Evolutionary conservation across 2,329 filamentous ascomycete species (phyloP).

Genomic region (Xylaria arbuscula): DNA sequence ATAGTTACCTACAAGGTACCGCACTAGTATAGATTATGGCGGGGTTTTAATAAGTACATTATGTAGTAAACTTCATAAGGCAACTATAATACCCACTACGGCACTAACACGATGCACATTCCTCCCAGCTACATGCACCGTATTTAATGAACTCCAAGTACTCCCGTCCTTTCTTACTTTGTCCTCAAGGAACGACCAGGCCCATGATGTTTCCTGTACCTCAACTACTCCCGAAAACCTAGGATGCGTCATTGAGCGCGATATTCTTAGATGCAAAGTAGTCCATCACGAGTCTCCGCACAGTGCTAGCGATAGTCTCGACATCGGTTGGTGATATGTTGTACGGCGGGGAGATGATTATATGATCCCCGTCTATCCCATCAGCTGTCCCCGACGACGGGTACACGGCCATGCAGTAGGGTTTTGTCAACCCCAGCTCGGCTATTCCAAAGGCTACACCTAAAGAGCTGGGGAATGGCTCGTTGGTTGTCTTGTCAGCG

Average conservation of each 20-base stretch:
- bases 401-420: conserved; percentile 56
- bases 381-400: conserved; percentile 63
- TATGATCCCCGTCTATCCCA: conserved; percentile 68
- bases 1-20: too few species aligned
- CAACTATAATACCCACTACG: too few species aligned
- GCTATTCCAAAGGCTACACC: conserved; percentile 36
- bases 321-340: conserved; percentile 69
- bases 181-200: background rate
- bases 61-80: too few species aligned
- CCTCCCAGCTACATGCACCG: too few species aligned
- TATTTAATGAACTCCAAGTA: too few species aligned
- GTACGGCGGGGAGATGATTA: conserved; percentile 76
- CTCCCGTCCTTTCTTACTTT: too few species aligned
- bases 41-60: too few species aligned
- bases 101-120: too few species aligned
- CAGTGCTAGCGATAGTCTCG: conserved; percentile 63
- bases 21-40: too few species aligned
- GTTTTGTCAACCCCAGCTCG: conserved; percentile 36
- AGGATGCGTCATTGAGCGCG: background rate
- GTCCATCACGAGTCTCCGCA: conserved; percentile 63
- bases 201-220: background rate
- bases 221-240: background rate
- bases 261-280: conserved; percentile 53
- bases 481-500: conserved; percentile 51
- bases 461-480: conserved; percentile 49